These are phyloP conservation scores for Smallanthus sonchifolius DNA, from an alignment of 129 eudicot species.

Conservation along the genomic window DNA sequence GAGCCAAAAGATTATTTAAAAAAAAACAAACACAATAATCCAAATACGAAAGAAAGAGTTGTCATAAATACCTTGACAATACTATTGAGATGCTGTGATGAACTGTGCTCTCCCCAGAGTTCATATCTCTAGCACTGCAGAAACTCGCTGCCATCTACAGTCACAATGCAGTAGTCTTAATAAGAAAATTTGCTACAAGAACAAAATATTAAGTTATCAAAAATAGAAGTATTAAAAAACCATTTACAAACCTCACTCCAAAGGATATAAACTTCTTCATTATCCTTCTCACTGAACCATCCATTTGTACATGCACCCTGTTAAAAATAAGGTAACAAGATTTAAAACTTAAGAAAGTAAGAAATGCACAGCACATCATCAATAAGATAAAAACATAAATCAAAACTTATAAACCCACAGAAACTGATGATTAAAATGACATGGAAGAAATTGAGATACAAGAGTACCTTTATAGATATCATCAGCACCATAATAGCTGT, in stretches of 20 bases:
- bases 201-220: background rate
- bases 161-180: slow-evolving; percentile 6
- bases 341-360: slow-evolving; percentile 2
- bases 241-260: slow-evolving; percentile 48
- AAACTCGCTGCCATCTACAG: slow-evolving; percentile 50
- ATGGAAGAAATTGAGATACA: background rate
- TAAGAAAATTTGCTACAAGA: background rate
- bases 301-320: slow-evolving; percentile 71
- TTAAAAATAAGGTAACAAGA: slow-evolving; percentile 18
- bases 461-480: slow-evolving; percentile 76
- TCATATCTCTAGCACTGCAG: slow-evolving; percentile 41
- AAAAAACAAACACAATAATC: background rate
- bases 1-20: background rate
- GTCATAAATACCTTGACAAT: slow-evolving; percentile 53
- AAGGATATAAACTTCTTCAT: slow-evolving; percentile 49
- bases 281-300: slow-evolving; percentile 64
- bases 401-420: background rate
- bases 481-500: slow-evolving; percentile 75
- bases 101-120: slow-evolving; percentile 35
- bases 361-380: background rate
- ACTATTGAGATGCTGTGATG: slow-evolving; percentile 44
- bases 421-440: background rate
- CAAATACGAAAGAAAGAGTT: background rate
- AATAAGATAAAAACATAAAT: background rate
- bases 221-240: background rate